Evolutionary conservation across 2,329 filamentous ascomycete genomes (phyloP), one percentile per base, ranked within the genome.

Genomic region (Sporothrix luriei): DNA sequence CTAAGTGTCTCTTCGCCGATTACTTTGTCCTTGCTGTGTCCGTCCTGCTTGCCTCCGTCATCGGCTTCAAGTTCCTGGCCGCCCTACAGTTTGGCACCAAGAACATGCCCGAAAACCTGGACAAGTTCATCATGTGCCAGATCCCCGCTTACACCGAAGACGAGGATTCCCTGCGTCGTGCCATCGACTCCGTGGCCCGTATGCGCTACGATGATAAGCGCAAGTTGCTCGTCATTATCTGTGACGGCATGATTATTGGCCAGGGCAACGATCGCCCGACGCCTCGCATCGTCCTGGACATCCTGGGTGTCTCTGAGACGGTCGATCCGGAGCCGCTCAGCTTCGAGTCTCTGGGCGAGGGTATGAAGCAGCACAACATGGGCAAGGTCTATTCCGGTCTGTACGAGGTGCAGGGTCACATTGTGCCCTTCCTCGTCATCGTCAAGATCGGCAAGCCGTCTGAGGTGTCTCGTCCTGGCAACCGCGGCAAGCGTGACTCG

Each of bases 121-220:
- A 99, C 81, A 99, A 99, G 79, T 99, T 99, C 78, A 85, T 99
- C 78, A 97, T 99, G 80, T 97, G 93, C 77, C 96, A 97, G 79
- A 94, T 99, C 71, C 95, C 95, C 0, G 95, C 93, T 1, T 99
- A 99, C 77, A 99, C 95, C 0, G 95, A 99, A 83, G 95, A 98
- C 77, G 96, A 99, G 79, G 96, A 99, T 0, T 98, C 94, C 48
- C 85, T 99, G 33, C 93, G 95, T 69, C 94, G 94, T 84, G 95
- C 95, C 71, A 97, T 99, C 75, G 95, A 99, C 79, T 99, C 95
- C 0, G 91, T 93, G 71, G 94, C 95, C 38, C 87, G 93, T 72
- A 97, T 97, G 93, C 90, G 89, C 74, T 99, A 99, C 77, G 95
- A 99, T 76, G 94, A 99, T 78, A 99, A 99, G 83, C 92, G 95